Evolutionary conservation across 805 yeast species (phyloP).

Genomic region (Metschnikowia borealis): DNA sequence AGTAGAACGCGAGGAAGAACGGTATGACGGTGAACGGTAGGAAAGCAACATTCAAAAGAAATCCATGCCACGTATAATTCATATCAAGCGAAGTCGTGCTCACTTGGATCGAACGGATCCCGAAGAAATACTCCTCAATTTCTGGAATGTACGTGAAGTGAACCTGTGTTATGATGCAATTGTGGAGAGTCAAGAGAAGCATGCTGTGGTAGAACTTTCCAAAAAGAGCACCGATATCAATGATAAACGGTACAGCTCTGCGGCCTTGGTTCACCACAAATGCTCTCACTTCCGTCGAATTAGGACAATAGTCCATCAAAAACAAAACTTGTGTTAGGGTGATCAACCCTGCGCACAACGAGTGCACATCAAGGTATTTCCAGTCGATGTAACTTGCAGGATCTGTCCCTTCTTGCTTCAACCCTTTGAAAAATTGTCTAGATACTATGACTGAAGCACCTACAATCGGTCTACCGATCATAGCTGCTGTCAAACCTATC

Average conservation of each 20-base stretch:
- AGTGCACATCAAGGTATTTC: slow-evolving; percentile 7
- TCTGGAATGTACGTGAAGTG: slow-evolving; percentile 3
- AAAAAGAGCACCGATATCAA: neutral
- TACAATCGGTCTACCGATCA: slow-evolving; percentile 23
- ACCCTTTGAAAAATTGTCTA: neutral
- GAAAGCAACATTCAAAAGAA: slow-evolving; percentile 8
- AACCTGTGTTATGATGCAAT: neutral
- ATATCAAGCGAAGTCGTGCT: neutral
- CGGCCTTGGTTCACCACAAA: slow-evolving; percentile 9
- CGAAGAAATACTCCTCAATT: slow-evolving; percentile 9
- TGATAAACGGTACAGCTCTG: neutral
- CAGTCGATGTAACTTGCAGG: slow-evolving; percentile 1
- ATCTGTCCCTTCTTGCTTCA: neutral
- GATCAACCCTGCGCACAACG: slow-evolving; percentile 11
- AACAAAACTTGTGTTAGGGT: slow-evolving; percentile 1
- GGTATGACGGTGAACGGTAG: slow-evolving; percentile 12
- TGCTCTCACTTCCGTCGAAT: slow-evolving; percentile 4
- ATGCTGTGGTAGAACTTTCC: too few species aligned
- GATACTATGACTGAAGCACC: slow-evolving; percentile 4
- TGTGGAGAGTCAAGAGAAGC: neutral
- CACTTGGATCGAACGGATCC: neutral
- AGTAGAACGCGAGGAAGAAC: slow-evolving; percentile 1
- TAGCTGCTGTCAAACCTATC: slow-evolving; percentile 20
- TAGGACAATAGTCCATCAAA: slow-evolving; percentile 2
- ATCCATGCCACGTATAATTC: slow-evolving; percentile 10